Evolutionary conservation across 2,329 filamentous ascomycete genomes (phyloP).

Genomic region (Fusarium piperis): DNA sequence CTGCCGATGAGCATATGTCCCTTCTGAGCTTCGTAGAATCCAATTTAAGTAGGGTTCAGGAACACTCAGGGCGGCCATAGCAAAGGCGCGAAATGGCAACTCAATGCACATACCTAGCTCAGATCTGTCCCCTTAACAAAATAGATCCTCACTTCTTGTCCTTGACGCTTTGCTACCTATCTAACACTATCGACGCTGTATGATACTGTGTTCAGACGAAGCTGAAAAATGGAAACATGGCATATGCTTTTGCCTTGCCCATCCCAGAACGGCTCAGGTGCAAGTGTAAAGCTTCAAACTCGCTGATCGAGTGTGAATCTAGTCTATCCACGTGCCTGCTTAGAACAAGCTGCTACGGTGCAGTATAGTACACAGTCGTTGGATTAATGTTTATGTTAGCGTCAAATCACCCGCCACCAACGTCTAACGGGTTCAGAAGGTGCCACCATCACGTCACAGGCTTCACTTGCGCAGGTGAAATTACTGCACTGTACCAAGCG

Average conservation of each 20-base stretch:
- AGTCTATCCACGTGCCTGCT: neutral
- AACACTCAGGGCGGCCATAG: no score
- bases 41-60: neutral
- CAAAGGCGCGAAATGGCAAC: neutral
- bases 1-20: neutral
- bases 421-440: neutral
- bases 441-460: neutral
- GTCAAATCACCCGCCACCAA: neutral
- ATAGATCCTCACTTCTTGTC: no score
- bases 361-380: neutral
- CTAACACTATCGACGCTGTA: neutral
- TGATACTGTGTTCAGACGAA: neutral
- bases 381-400: neutral
- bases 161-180: neutral
- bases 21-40: neutral
- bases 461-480: neutral
- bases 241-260: neutral
- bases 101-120: neutral
- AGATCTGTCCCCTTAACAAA: neutral
- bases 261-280: neutral
- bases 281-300: neutral
- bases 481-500: neutral
- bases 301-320: neutral
- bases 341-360: neutral
- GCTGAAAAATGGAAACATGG: neutral